These are phyloP conservation scores for Nyssa sinensis DNA, from an alignment of 148 eudicot species.

Conservation along the genomic window DNA sequence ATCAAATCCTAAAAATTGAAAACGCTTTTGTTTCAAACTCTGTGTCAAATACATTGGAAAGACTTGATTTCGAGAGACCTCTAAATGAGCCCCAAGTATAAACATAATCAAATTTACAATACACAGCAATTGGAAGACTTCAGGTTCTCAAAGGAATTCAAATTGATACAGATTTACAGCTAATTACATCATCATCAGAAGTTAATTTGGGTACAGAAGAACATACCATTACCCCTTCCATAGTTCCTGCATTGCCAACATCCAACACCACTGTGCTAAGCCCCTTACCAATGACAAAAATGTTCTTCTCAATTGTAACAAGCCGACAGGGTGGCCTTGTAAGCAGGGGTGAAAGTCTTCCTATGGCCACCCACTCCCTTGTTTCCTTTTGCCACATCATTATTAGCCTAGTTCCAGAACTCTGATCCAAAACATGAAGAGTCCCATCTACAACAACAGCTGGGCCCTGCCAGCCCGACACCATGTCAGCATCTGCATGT, in stretches of 20 bases:
- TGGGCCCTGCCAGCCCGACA: slow-evolving; percentile 73
- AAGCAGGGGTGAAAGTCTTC: slow-evolving; percentile 54
- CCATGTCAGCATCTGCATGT: slow-evolving; percentile 60
- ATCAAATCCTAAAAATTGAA: not conserved
- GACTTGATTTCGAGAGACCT: not conserved
- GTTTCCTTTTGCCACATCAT: slow-evolving; percentile 69
- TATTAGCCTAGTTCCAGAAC: slow-evolving; percentile 63
- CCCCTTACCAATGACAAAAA: slow-evolving; percentile 70
- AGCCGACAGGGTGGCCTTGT: slow-evolving; percentile 76
- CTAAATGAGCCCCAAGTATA: not conserved
- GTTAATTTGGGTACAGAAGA: slow-evolving; percentile 38
- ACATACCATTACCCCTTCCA: slow-evolving; percentile 51
- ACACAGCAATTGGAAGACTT: not conserved
- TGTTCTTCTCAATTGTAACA: slow-evolving; percentile 57
- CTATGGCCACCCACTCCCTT: slow-evolving; percentile 56
- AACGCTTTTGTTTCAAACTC: not conserved
- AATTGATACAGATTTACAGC: slow-evolving; percentile 65
- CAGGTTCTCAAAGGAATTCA: slow-evolving; percentile 23
- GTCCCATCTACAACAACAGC: slow-evolving; percentile 55
- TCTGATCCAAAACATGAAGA: slow-evolving; percentile 74
- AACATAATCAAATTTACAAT: not conserved
- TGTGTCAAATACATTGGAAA: not conserved
- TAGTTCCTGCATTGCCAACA: slow-evolving; percentile 36
- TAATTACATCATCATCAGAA: slow-evolving; percentile 53
- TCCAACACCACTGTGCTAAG: slow-evolving; percentile 68